These are phyloP conservation scores for Pyrrhoderma lamaoense DNA, from an alignment of 1,284 basidiomycete species.

Conservation along the genomic window DNA sequence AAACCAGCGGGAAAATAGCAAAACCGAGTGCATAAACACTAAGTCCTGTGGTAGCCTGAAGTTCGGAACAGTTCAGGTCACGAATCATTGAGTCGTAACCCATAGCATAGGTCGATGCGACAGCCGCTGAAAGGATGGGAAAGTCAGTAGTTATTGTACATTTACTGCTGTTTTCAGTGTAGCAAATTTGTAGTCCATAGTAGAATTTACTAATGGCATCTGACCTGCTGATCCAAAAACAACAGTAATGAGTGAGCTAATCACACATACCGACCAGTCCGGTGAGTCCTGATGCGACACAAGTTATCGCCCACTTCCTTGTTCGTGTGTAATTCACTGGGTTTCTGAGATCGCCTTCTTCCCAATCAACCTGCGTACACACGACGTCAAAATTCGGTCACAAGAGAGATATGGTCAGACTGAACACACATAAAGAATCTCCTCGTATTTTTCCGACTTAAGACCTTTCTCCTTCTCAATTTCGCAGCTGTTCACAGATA, in stretches of 20 bases:
- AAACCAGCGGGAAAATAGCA: constrained; percentile 59
- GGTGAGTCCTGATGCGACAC: constrained; percentile 51
- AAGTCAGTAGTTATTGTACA: background rate
- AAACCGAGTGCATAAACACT: constrained; percentile 64
- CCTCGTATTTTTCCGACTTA: constrained; percentile 4
- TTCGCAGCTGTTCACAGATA: constrained; percentile 15
- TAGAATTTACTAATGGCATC: no score
- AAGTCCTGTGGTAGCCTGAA: constrained; percentile 54
- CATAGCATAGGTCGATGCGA: constrained; percentile 48
- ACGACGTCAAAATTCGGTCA: background rate
- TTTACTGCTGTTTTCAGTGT: no score
- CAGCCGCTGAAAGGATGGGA: constrained; percentile 34
- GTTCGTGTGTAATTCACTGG: constrained; percentile 44
- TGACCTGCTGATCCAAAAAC: constrained; percentile 21
- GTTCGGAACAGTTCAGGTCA: constrained; percentile 53
- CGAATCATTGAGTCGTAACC: constrained; percentile 54
- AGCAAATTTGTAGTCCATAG: no score
- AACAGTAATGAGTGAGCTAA: constrained; percentile 18
- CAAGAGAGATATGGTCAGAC: constrained; percentile 2
- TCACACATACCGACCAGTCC: constrained; percentile 39
- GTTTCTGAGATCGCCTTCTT: constrained; percentile 42
- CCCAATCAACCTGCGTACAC: constrained; percentile 47
- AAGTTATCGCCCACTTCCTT: constrained; percentile 55
- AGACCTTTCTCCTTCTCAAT: constrained; percentile 8
- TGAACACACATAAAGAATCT: constrained; percentile 29